Evolutionary conservation across 768 basidiomycete genomes (phyloP), one percentile per base, ranked within the genome.

Genomic region (Neoboletus subvelutipes): DNA sequence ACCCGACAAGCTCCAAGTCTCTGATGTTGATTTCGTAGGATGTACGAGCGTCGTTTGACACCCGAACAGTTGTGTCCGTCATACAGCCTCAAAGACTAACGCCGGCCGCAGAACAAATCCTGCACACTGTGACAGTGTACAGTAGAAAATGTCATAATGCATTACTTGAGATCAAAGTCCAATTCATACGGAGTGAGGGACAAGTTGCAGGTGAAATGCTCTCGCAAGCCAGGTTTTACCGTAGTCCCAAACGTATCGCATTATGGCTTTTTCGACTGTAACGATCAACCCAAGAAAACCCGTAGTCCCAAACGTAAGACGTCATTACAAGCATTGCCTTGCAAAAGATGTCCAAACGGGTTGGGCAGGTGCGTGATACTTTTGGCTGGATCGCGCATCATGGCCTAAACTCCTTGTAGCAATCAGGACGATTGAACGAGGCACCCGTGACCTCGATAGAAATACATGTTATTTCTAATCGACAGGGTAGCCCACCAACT

Each of bases 381-480:
- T 17, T 50, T 3, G 37, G 8, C 40, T 43, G 3, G 36, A 28
- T 6, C 15, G 11, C 0, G 15, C 24, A 7, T 53, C 24, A 20
- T 28, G 36, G 4, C 33, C 12, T 13, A 10, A 29, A 33, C 6
- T 6, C 4, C 8, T 43, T 12, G 20, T 42, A 88, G 86, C 85
- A 86, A 83, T 65, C 85, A 12, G 86, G 86, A 5, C 72, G 83
- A 40, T 65, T 88, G 26, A 76, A 81, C 47, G 78, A 80, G 37
- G 72, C 78, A 0, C 79, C 83, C 0, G 76, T 85, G 0, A 70
- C 71, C 12, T 76, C 75, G 7, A 77, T 87, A 37, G 86, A 88
- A 58, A 76, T 87, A 9, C 86, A 87, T 64, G 86, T 88, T 5
- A 80, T 87, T 11, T 87, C 86, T 0, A 86, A 87, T 64, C 74